Base-by-base conservation (phyloP, 75 land plant genomes). In the Isoetes taiwanensis region DNA sequence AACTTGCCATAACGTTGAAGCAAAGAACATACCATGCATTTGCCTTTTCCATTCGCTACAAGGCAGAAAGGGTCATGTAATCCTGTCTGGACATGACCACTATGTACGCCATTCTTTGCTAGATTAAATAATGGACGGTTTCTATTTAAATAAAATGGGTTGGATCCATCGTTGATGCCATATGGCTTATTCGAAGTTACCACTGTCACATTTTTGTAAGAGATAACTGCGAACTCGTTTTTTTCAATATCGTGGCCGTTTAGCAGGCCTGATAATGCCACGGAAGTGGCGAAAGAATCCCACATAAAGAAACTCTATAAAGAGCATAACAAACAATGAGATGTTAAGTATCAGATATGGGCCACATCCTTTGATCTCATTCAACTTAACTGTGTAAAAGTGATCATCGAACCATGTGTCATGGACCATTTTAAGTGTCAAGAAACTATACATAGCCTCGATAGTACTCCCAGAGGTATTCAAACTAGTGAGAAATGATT, bases 81-180 rank as follows among this genome's bases (percentile, higher is more conserved):
- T 27, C 88, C 73, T 8, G 58, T 83, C 41, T 83, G 87, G 35
- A 80, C 84, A 78, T 86, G 93, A 10, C 93, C 93, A 66, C 87
- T 86, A 30, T 83, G 93, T 1, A 77, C 70, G 21, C 84, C 79
- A 35, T 54, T 59, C 52, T 69, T 83, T 42, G 34, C 33, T 27
- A 86, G 41, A 23, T 59, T 34, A 42, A 83, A 86, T 64, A 58
- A 75, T 34, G 84, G 93, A 29, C 52, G 33, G 16, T 32, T 19
- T 14, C 69, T 67, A 14, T 56, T 74, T 64, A 80, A 68, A 50
- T 83, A 83, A 68, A 83, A 72, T 27, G 93, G 84, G 64, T 86
- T 86, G 12, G 88, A 80, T 20, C 84, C 77, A 70, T 83, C 81
- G 21, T 64, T 55, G 41, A 68, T 48, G 11, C 88, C 88, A 65